A percentile compares a stretch with the other conserved stretches of the same genome.
These are phyloP conservation scores for Ganoderma sinense DNA, from an alignment of 1,284 basidiomycete species.

Conservation along the genomic window DNA sequence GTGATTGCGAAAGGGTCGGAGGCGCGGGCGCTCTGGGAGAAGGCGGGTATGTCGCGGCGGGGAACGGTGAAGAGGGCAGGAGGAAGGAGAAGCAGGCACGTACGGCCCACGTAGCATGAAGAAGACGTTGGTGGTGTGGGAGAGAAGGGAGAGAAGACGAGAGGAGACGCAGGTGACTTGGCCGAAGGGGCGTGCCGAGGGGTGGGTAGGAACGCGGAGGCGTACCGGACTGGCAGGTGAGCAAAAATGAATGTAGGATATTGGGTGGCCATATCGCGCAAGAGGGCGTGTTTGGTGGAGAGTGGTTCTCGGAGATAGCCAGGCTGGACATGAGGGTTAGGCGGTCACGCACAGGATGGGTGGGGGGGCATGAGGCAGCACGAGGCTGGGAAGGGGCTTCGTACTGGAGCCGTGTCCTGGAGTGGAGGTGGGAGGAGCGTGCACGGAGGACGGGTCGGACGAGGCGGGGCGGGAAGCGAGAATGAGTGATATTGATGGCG, in stretches of 20 bases:
- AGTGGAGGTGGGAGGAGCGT: not conserved
- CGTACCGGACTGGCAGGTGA: slow-evolving; percentile 3
- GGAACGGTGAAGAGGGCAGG: not conserved
- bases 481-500: not conserved
- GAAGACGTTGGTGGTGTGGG: slow-evolving; percentile 1
- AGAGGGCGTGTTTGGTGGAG: slow-evolving; percentile 4
- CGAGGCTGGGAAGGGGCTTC: slow-evolving; percentile 7
- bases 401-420: not conserved
- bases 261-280: not conserved
- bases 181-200: slow-evolving; percentile 2
- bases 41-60: not conserved
- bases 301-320: slow-evolving; percentile 11
- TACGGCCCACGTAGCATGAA: not conserved
- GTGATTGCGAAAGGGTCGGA: not conserved
- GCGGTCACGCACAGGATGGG: slow-evolving; percentile 13
- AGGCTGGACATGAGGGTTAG: not conserved
- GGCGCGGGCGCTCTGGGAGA: not conserved
- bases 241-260: slow-evolving; percentile 1
- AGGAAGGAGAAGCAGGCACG: slow-evolving; percentile 4
- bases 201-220: slow-evolving; percentile 1
- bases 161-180: slow-evolving; percentile 1
- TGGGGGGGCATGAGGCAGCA: slow-evolving; percentile 13
- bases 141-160: not conserved
- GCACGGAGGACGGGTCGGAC: not conserved
- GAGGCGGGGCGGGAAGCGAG: not conserved